phyloP scores from a whole-genome alignment of 2,329 filamentous ascomycete genomes.

The Biscogniauxia marginata region DNA sequence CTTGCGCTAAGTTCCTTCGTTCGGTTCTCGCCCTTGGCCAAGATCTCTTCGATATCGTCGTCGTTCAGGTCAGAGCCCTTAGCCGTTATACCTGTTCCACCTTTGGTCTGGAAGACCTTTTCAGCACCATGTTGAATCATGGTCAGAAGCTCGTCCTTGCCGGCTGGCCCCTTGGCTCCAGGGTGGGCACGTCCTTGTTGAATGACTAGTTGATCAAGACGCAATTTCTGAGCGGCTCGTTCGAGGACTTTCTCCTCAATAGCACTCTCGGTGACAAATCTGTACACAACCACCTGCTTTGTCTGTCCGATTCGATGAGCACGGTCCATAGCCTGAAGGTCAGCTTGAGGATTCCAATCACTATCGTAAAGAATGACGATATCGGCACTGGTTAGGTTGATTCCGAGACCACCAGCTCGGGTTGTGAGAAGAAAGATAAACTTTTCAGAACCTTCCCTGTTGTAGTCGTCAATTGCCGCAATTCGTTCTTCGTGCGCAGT shows the following conservation, averaged over 20 bases:
- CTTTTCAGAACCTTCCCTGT: slow-evolving; percentile 91
- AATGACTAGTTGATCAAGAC: slow-evolving; percentile 94
- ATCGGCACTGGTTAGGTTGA: slow-evolving; percentile 92
- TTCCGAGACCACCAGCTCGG: slow-evolving; percentile 90
- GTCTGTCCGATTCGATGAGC: slow-evolving; percentile 98
- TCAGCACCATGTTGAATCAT: slow-evolving; percentile 99
- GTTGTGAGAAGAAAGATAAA: slow-evolving; percentile 96
- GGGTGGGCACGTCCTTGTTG: slow-evolving; percentile 94
- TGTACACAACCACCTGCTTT: slow-evolving; percentile 95
- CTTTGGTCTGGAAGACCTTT: slow-evolving; percentile 80
- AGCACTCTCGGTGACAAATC: slow-evolving; percentile 95
- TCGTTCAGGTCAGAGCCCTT: slow-evolving; percentile 68
- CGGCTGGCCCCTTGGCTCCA: slow-evolving; percentile 85
- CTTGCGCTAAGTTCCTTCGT: slow-evolving; percentile 89
- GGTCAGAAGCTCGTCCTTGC: slow-evolving; percentile 90
- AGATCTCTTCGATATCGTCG: slow-evolving; percentile 85
- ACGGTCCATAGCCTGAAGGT: slow-evolving; percentile 98
- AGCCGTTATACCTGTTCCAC: slow-evolving; percentile 60
- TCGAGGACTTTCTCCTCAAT: slow-evolving; percentile 98
- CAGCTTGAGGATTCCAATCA: slow-evolving; percentile 98
- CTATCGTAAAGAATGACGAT: slow-evolving; percentile 97
- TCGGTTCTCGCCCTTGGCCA: slow-evolving; percentile 81
- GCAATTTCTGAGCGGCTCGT: slow-evolving; percentile 92
- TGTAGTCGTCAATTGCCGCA: slow-evolving; percentile 96
- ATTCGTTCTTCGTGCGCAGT: slow-evolving; percentile 98